A percentile compares a stretch with the other conserved stretches of the same genome.
Conservation (phyloP, 306 rosid genomes). For the Arachis hypogaea region DNA sequence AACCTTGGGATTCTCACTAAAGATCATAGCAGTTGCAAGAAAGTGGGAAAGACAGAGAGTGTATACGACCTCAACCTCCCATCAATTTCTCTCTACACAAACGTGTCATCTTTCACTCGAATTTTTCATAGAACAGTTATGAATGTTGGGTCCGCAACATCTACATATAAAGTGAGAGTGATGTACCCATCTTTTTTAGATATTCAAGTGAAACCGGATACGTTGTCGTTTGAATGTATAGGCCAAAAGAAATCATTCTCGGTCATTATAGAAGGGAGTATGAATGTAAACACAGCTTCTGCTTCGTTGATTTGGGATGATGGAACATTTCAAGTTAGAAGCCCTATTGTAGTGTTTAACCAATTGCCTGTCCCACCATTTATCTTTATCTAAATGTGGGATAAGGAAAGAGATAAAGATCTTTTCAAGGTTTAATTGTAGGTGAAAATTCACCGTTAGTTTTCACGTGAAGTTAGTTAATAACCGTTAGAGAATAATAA, state of each 20-base stretch:
- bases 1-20: conserved; percentile 2
- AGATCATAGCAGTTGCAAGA: not conserved
- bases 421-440: no score
- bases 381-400: no score
- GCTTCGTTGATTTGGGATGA: conserved; percentile 50
- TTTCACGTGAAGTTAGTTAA: no score
- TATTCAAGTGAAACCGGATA: conserved; percentile 43
- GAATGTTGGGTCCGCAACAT: conserved; percentile 27
- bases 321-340: conserved; percentile 44
- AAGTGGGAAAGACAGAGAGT: not conserved
- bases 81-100: conserved; percentile 40
- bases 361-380: no score
- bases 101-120: not conserved
- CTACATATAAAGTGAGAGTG: conserved; percentile 31
- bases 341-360: conserved; percentile 38
- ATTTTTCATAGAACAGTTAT: conserved; percentile 35
- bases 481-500: no score
- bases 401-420: no score
- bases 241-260: conserved; percentile 41
- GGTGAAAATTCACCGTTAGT: no score
- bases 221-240: conserved; percentile 36
- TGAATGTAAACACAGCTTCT: not conserved
- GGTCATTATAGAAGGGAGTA: conserved; percentile 24
- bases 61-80: conserved; percentile 55
- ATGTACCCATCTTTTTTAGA: not conserved